These are phyloP conservation scores for Eragrostis tef DNA, from an alignment of 202 grass and related monocot species.

Conservation along the genomic window DNA sequence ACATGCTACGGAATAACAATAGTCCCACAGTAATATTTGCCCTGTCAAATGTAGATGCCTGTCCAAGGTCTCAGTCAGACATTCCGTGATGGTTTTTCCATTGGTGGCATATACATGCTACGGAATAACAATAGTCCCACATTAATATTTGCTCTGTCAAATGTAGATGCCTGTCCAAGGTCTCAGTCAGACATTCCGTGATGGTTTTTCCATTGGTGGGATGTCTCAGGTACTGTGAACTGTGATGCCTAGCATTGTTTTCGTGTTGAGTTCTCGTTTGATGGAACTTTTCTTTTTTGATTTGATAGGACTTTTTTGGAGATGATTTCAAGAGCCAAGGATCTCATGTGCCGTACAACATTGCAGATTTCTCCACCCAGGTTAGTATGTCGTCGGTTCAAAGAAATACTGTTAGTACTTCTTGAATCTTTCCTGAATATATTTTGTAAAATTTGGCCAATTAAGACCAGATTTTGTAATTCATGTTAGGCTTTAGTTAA, in stretches of 20 bases:
- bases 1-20: conserved; percentile 16
- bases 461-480: background rate
- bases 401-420: background rate
- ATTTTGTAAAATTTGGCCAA: conserved; percentile 17
- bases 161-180: conserved; percentile 87
- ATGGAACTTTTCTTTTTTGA: conserved; percentile 34
- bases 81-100: conserved; percentile 92
- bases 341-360: conserved; percentile 93
- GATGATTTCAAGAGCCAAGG: conserved; percentile 99
- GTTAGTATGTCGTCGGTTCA: conserved; percentile 41
- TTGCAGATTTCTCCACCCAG: conserved; percentile 96
- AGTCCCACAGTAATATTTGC: conserved; percentile 34
- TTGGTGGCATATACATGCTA: too few relatives aligned
- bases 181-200: conserved; percentile 94
- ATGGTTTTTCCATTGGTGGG: conserved; percentile 96
- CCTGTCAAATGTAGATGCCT: conserved; percentile 62
- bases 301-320: conserved; percentile 83
- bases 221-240: conserved; percentile 88
- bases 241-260: conserved; percentile 11
- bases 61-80: conserved; percentile 97
- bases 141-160: conserved; percentile 44
- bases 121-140: background rate
- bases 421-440: background rate
- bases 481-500: conserved; percentile 6
- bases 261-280: conserved; percentile 17